Conservation (phyloP, 805 yeast species). For the Hanseniaspora clermontiae region DNA sequence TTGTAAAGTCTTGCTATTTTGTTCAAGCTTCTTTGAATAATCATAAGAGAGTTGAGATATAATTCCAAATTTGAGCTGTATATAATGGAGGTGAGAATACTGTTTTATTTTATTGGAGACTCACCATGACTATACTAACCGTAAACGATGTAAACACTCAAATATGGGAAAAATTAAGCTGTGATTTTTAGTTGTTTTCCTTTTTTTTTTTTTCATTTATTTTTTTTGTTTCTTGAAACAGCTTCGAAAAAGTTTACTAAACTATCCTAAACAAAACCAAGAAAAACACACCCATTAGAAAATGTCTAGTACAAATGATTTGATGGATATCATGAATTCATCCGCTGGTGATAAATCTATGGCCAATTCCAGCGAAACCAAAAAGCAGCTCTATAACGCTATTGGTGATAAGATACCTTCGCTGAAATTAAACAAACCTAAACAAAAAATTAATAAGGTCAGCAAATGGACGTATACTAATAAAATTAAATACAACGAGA, state of each 20-base stretch:
- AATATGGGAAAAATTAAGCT: neutral
- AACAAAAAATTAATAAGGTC: slow-evolving; percentile 46
- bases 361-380: slow-evolving; percentile 43
- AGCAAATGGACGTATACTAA: neutral
- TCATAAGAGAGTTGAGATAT: neutral
- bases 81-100: no score
- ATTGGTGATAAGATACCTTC: slow-evolving; percentile 92
- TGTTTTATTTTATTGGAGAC: neutral
- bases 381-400: slow-evolving; percentile 75
- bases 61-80: no score
- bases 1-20: slow-evolving; percentile 16
- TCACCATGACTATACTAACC: no score
- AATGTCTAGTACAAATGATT: slow-evolving; percentile 41
- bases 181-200: no score
- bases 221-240: neutral
- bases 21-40: neutral
- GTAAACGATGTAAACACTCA: no score
- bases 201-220: neutral
- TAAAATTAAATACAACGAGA: neutral
- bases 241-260: neutral
- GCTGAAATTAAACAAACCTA: slow-evolving; percentile 39
- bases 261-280: neutral
- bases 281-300: neutral
- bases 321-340: slow-evolving; percentile 58
- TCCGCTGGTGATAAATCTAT: neutral